phyloP scores from a whole-genome alignment of 2,329 filamentous ascomycete species.

The Aureobasidium musti region DNA sequence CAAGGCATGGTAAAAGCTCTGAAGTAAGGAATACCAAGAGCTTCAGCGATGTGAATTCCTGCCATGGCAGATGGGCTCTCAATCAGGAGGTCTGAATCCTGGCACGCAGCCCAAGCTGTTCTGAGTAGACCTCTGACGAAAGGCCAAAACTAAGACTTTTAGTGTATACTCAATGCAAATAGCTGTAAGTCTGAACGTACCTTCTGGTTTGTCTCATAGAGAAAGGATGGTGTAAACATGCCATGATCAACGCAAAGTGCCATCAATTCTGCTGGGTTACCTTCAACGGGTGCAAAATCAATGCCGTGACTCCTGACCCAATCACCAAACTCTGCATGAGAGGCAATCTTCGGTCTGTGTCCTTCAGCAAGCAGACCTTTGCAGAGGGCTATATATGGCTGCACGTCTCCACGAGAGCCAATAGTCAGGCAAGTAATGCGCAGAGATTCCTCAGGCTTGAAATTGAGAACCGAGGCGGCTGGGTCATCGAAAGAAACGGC shows the following conservation, averaged over 20 bases:
- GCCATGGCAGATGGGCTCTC: slow-evolving; percentile 97
- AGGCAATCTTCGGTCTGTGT: slow-evolving; percentile 83
- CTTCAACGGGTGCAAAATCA: slow-evolving; percentile 83
- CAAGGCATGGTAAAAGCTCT: slow-evolving; percentile 98
- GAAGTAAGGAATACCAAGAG: slow-evolving; percentile 90
- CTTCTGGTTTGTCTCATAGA: slow-evolving; percentile 80
- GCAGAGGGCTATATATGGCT: slow-evolving; percentile 95
- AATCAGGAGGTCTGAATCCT: slow-evolving; percentile 85
- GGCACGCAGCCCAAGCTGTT: slow-evolving; percentile 80
- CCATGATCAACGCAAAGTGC: slow-evolving; percentile 93
- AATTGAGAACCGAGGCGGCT: slow-evolving; percentile 82
- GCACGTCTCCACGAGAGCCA: slow-evolving; percentile 91
- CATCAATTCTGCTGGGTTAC: slow-evolving; percentile 94
- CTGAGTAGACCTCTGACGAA: slow-evolving; percentile 89
- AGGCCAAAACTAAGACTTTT: slow-evolving; percentile 64
- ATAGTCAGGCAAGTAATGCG: slow-evolving; percentile 93
- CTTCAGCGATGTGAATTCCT: slow-evolving; percentile 95
- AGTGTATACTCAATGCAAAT: not conserved
- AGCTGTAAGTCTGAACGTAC: slow-evolving; percentile 25
- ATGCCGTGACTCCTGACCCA: slow-evolving; percentile 96
- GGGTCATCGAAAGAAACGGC: slow-evolving; percentile 89
- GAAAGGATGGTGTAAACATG: slow-evolving; percentile 91
- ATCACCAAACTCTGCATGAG: slow-evolving; percentile 81
- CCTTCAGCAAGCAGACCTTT: slow-evolving; percentile 87
- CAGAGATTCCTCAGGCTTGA: slow-evolving; percentile 79